These are phyloP conservation scores for Monilinia aucupariae DNA, from an alignment of 2,329 filamentous ascomycete genomes.

Conservation along the genomic window DNA sequence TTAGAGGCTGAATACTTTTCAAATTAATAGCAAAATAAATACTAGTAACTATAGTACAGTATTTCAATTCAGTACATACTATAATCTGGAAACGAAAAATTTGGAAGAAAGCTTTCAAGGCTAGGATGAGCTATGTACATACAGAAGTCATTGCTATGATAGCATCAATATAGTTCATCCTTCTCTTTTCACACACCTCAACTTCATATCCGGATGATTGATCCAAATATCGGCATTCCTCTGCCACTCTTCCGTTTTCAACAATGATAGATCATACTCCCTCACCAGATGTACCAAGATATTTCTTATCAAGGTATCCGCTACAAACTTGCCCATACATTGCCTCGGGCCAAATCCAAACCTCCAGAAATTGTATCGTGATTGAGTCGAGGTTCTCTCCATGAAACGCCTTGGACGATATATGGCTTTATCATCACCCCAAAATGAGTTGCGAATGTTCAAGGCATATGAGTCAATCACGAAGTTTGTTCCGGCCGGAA, in stretches of 20 bases:
- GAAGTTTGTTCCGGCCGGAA: constrained; percentile 39
- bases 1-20: not conserved
- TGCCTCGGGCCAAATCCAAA: constrained; percentile 43
- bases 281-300: constrained; percentile 16
- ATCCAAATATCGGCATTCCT: constrained; percentile 14
- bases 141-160: not conserved
- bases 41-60: no score
- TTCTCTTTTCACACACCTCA: constrained; percentile 11
- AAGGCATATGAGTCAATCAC: constrained; percentile 42
- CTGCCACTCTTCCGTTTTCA: constrained; percentile 10
- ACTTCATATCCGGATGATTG: constrained; percentile 14
- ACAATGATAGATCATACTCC: not conserved
- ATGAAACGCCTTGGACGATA: constrained; percentile 37
- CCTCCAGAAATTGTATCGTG: constrained; percentile 40
- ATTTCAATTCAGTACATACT: no score
- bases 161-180: not conserved
- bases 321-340: constrained; percentile 41
- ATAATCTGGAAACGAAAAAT: no score
- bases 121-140: not conserved
- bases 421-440: constrained; percentile 36
- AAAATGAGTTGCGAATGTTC: constrained; percentile 39
- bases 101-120: not conserved
- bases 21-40: not conserved
- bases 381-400: constrained; percentile 18
- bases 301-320: constrained; percentile 36